A percentile compares a stretch with the other conserved stretches of the same genome.
Conservation (phyloP, 768 basidiomycete species). For the Rhodocollybia butyracea region DNA sequence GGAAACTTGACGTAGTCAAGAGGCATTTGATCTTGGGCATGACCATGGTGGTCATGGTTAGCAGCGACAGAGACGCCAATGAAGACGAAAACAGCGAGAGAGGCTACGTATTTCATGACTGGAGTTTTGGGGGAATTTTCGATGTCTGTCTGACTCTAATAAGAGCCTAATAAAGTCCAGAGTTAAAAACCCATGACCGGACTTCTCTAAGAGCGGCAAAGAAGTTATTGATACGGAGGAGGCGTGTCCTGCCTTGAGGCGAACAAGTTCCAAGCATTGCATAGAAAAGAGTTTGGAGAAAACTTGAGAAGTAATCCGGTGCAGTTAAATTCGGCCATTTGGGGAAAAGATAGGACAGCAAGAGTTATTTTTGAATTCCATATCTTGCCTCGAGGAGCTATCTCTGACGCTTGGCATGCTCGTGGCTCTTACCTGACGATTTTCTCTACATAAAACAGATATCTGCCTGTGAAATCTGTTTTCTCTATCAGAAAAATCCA, state of each 20-base stretch:
- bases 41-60: conserved; percentile 26
- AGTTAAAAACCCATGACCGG: neutral
- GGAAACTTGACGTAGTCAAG: conserved; percentile 68
- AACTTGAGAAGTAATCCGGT: neutral
- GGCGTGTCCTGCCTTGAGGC: conserved; percentile 54
- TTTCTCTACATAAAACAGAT: neutral
- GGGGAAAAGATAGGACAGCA: neutral
- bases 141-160: neutral
- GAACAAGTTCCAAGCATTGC: conserved; percentile 15
- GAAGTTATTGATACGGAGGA: conserved; percentile 4
- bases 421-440: neutral
- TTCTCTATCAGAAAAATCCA: neutral
- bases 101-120: conserved; percentile 20
- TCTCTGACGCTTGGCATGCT: neutral
- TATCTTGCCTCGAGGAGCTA: conserved; percentile 3
- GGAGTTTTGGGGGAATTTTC: neutral
- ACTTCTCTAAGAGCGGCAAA: neutral
- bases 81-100: conserved; percentile 19
- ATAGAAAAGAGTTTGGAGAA: neutral
- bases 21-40: conserved; percentile 60
- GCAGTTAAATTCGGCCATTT: neutral
- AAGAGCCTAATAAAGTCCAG: neutral
- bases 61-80: conserved; percentile 22
- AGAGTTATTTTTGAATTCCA: neutral
- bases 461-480: neutral